phyloP scores from a whole-genome alignment of 495 filamentous ascomycete genomes.

The Daldinia loculata region DNA sequence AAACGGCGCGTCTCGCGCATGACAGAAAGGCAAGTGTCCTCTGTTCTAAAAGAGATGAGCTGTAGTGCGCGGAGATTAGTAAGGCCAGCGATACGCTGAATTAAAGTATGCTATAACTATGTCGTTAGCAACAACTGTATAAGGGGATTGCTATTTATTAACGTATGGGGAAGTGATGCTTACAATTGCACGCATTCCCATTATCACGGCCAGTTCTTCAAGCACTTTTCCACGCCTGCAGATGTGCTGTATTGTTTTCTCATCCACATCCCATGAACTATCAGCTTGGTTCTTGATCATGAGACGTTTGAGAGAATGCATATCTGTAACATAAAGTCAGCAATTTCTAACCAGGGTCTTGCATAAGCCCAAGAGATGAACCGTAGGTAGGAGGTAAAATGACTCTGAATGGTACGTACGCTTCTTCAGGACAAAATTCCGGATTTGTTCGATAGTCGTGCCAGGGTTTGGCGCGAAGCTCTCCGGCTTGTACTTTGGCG shows the following conservation, averaged over 20 bases:
- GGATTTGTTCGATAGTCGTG: slow-evolving; percentile 61
- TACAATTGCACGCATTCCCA: slow-evolving; percentile 61
- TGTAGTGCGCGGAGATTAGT: slow-evolving; percentile 61
- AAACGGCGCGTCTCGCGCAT: slow-evolving; percentile 60
- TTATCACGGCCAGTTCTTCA: slow-evolving; percentile 62
- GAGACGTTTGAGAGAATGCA: slow-evolving; percentile 49
- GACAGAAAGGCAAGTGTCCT: slow-evolving; percentile 60
- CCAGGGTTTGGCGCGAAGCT: slow-evolving; percentile 56
- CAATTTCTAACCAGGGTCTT: background rate
- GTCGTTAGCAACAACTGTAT: slow-evolving; percentile 7
- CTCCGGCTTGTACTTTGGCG: slow-evolving; percentile 57
- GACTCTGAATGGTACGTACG: slow-evolving; percentile 44
- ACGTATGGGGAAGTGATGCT: slow-evolving; percentile 36
- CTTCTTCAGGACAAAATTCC: slow-evolving; percentile 58
- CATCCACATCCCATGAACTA: slow-evolving; percentile 63
- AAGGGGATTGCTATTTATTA: background rate
- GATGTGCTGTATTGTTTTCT: slow-evolving; percentile 58
- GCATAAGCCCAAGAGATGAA: background rate
- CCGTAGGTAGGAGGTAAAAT: background rate
- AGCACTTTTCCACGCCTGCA: slow-evolving; percentile 56
- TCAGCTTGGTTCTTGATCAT: slow-evolving; percentile 62
- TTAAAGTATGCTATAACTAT: slow-evolving; percentile 60
- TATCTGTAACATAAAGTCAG: slow-evolving; percentile 22
- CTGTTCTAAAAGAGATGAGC: slow-evolving; percentile 58
- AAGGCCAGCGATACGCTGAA: slow-evolving; percentile 60